phyloP scores from a whole-genome alignment of 805 yeast species.

The Scheffersomyces amazonensis region DNA sequence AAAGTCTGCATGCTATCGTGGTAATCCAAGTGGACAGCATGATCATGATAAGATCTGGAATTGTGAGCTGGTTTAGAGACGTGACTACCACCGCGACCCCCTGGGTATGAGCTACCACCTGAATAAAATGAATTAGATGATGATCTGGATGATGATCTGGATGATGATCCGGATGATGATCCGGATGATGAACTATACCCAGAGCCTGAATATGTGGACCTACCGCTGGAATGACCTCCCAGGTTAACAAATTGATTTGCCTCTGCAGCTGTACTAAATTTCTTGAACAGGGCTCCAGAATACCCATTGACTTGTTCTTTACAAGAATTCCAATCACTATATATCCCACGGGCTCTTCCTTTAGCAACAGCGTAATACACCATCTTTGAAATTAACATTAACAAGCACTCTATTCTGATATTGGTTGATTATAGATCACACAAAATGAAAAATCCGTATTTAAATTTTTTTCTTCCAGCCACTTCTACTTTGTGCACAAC shows the following conservation, averaged over 20 bases:
- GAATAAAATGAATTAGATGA: not conserved
- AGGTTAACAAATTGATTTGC: conserved; percentile 46
- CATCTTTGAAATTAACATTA: conserved; percentile 13
- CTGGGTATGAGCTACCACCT: not conserved
- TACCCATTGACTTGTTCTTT: conserved; percentile 52
- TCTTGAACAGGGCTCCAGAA: conserved; percentile 54
- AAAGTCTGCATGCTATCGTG: too few relatives aligned
- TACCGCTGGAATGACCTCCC: conserved; percentile 14
- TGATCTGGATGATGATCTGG: not conserved
- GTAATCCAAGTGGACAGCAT: not conserved
- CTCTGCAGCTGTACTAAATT: conserved; percentile 44
- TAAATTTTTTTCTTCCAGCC: too few relatives aligned
- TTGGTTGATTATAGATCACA: too few relatives aligned
- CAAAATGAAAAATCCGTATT: too few relatives aligned
- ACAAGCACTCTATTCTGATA: too few relatives aligned
- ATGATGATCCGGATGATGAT: not conserved
- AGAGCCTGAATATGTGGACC: not conserved
- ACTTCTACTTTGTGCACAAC: too few relatives aligned
- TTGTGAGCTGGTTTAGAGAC: not conserved
- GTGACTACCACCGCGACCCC: too few relatives aligned
- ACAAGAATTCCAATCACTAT: conserved; percentile 56
- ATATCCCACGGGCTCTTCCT: conserved; percentile 51
- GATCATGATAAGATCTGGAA: not conserved
- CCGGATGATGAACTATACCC: not conserved
- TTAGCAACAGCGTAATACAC: conserved; percentile 38